phyloP scores from a whole-genome alignment of 1,139 yeast genomes.

The Hyphopichia buzzinii region DNA sequence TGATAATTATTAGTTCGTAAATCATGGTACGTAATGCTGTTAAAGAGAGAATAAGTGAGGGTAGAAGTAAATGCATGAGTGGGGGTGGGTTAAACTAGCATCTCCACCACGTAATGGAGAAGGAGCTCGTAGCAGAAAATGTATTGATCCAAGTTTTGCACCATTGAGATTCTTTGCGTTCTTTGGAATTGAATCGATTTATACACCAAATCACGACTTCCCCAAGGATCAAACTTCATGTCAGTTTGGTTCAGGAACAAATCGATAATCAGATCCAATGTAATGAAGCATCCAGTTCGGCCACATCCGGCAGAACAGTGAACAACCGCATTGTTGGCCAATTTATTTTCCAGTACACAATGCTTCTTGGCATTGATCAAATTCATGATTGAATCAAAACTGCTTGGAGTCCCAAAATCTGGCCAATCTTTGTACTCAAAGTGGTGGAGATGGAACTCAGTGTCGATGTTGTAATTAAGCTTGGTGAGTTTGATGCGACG shows the following conservation, averaged over 20 bases:
- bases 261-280: slow-evolving; percentile 38
- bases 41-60: too few species aligned
- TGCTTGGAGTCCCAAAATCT: slow-evolving; percentile 69
- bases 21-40: too few species aligned
- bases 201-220: slow-evolving; percentile 50
- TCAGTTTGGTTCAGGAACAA: slow-evolving; percentile 10
- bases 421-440: slow-evolving; percentile 79
- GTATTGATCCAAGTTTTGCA: slow-evolving; percentile 45
- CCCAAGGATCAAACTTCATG: slow-evolving; percentile 18
- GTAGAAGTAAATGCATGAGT: too few species aligned
- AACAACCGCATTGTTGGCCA: slow-evolving; percentile 29
- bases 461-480: slow-evolving; percentile 5
- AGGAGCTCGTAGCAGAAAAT: slow-evolving; percentile 43
- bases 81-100: too few species aligned
- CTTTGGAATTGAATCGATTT: slow-evolving; percentile 41
- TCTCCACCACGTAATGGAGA: slow-evolving; percentile 22
- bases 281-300: slow-evolving; percentile 73
- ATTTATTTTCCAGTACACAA: slow-evolving; percentile 18
- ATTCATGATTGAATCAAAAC: slow-evolving; percentile 50
- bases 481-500: slow-evolving; percentile 18
- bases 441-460: slow-evolving; percentile 45
- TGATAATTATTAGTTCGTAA: too few species aligned
- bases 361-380: slow-evolving; percentile 51
- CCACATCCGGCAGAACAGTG: slow-evolving; percentile 90
- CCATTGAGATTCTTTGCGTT: slow-evolving; percentile 46